These are phyloP conservation scores for Forsythia viridissima DNA, from an alignment of 257 asterid genomes.

Conservation along the genomic window DNA sequence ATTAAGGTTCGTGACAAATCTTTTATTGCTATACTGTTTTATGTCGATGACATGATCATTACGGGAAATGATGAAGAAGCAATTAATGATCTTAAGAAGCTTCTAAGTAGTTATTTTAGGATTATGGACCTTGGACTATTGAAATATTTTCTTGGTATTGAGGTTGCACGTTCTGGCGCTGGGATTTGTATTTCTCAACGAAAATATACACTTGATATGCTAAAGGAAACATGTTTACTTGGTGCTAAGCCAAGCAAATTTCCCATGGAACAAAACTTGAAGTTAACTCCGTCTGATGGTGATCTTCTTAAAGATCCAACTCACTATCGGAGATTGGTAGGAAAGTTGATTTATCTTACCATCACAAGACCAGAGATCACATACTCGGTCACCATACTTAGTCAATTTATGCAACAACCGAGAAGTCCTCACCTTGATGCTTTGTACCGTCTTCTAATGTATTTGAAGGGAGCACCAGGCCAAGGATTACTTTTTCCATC, in stretches of 20 bases:
- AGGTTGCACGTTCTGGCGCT: background rate
- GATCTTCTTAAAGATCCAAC: background rate
- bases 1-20: too few relatives aligned
- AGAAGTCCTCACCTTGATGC: background rate
- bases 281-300: too few relatives aligned
- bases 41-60: constrained; percentile 3
- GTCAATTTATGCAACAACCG: constrained; percentile 4
- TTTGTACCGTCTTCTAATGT: background rate
- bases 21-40: background rate
- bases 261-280: constrained; percentile 11
- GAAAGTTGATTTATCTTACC: background rate
- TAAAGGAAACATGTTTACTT: background rate
- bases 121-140: background rate
- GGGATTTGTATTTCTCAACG: background rate
- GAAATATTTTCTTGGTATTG: background rate
- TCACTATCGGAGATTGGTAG: background rate
- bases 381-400: background rate
- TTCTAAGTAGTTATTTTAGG: background rate
- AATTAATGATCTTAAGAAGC: background rate
- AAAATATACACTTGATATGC: background rate
- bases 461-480: background rate
- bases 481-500: background rate
- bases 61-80: background rate
- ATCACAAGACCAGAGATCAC: constrained; percentile 8
- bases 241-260: background rate